Evolutionary conservation across 2,329 filamentous ascomycete genomes (phyloP).

Genomic region (Microthyrium microscopicum): DNA sequence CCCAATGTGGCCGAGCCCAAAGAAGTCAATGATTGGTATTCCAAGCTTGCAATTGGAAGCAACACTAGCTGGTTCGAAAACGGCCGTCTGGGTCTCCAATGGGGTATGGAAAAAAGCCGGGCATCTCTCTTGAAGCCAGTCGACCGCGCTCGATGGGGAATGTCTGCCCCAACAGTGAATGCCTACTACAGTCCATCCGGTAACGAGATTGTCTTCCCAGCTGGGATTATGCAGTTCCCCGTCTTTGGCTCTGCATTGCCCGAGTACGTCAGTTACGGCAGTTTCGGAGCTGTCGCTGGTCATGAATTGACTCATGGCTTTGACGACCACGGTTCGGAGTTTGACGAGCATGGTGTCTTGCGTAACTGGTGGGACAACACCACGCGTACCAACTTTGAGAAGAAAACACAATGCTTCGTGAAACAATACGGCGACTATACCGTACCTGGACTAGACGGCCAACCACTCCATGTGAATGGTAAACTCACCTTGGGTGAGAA

Average conservation of each 20-base stretch:
- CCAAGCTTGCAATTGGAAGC: slow-evolving; percentile 31
- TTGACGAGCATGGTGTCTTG: slow-evolving; percentile 43
- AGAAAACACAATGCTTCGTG: slow-evolving; percentile 47
- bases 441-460: slow-evolving; percentile 37
- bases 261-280: slow-evolving; percentile 50
- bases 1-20: slow-evolving; percentile 44
- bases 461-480: slow-evolving; percentile 45
- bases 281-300: slow-evolving; percentile 48
- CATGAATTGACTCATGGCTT: slow-evolving; percentile 57
- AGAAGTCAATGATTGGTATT: slow-evolving; percentile 40
- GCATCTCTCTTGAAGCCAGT: slow-evolving; percentile 32
- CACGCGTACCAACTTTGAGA: slow-evolving; percentile 40
- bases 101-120: slow-evolving; percentile 35
- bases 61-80: slow-evolving; percentile 41
- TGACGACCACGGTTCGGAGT: slow-evolving; percentile 47
- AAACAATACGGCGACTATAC: slow-evolving; percentile 48
- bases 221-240: slow-evolving; percentile 53
- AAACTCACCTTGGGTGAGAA: slow-evolving; percentile 50
- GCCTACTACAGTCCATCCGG: slow-evolving; percentile 39
- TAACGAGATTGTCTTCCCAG: slow-evolving; percentile 54
- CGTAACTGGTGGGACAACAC: slow-evolving; percentile 51
- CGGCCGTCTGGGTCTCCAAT: slow-evolving; percentile 31
- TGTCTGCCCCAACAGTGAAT: slow-evolving; percentile 35
- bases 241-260: slow-evolving; percentile 47
- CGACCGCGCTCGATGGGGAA: slow-evolving; percentile 42